Percentiles rank a stretch among this genome's conserved stretches.
Evolutionary conservation across 2,329 filamentous ascomycete species (phyloP).

Genomic region (Lachnellula subtilissima): DNA sequence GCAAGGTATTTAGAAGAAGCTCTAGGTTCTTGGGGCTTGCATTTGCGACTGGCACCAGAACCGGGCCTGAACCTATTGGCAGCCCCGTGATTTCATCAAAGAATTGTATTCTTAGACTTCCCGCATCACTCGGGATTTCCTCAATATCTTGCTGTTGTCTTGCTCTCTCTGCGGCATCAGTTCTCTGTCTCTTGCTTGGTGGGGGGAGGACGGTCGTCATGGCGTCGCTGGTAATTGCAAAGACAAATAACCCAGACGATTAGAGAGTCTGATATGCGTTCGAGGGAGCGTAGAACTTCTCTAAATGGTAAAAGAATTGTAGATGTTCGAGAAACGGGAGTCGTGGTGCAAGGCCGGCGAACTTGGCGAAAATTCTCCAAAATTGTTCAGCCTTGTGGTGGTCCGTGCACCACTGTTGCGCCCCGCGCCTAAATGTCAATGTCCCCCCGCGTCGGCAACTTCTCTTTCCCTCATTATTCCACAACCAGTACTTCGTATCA

Average conservation of each 20-base stretch:
- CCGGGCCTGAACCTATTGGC: constrained; percentile 55
- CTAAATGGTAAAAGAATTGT: background rate
- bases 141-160: constrained; percentile 71
- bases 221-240: constrained; percentile 2
- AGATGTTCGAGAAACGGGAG: background rate
- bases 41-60: constrained; percentile 75
- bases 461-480: background rate
- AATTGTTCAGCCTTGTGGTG: constrained; percentile 24
- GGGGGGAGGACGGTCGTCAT: constrained; percentile 85
- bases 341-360: constrained; percentile 1
- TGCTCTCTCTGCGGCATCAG: constrained; percentile 66
- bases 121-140: constrained; percentile 61
- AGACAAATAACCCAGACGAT: background rate
- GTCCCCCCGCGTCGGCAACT: background rate
- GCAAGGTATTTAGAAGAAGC: constrained; percentile 75
- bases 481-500: too few relatives aligned
- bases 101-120: constrained; percentile 82
- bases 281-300: background rate
- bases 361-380: constrained; percentile 12
- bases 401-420: constrained; percentile 5
- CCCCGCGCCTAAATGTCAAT: background rate
- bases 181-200: constrained; percentile 81
- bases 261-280: background rate
- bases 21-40: constrained; percentile 87
- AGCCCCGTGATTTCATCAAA: constrained; percentile 75